phyloP scores from a whole-genome alignment of 2,329 filamentous ascomycete species.

The Fusarium miscanthi region DNA sequence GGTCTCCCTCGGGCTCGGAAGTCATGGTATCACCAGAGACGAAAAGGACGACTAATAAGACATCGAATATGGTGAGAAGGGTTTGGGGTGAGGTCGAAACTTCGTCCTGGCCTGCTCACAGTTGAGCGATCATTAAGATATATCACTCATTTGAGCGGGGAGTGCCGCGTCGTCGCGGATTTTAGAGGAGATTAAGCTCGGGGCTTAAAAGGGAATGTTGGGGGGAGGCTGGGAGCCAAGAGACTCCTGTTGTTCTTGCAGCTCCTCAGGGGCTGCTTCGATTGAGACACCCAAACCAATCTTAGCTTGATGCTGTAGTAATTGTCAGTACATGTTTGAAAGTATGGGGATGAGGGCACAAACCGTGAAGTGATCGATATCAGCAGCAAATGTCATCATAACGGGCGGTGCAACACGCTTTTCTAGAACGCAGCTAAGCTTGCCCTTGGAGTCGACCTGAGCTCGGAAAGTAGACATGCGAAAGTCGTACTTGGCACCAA shows the following conservation, averaged over 20 bases:
- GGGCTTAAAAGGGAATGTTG: conserved; percentile 73
- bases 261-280: conserved; percentile 84
- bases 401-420: conserved; percentile 95
- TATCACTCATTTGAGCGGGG: conserved; percentile 37
- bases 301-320: conserved; percentile 88
- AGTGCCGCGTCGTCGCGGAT: conserved; percentile 33
- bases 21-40: conserved; percentile 38
- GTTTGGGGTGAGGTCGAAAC: conserved; percentile 30
- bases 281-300: conserved; percentile 94
- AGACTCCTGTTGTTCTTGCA: conserved; percentile 84
- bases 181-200: conserved; percentile 27
- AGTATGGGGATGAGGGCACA: conserved; percentile 51
- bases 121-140: conserved; percentile 46
- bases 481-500: conserved; percentile 99
- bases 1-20: conserved; percentile 4
- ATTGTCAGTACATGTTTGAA: conserved; percentile 29
- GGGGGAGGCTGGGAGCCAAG: conserved; percentile 61
- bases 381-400: conserved; percentile 92
- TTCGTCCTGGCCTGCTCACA: conserved; percentile 40
- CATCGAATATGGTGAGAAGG: conserved; percentile 37
- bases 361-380: conserved; percentile 96
- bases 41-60: conserved; percentile 48
- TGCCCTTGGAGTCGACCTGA: conserved; percentile 94
- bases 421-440: conserved; percentile 91
- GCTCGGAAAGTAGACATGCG: conserved; percentile 94